Evolutionary conservation across 768 basidiomycete species (phyloP), one percentile per base, ranked within the genome.

Genomic region (Mycena galopus): DNA sequence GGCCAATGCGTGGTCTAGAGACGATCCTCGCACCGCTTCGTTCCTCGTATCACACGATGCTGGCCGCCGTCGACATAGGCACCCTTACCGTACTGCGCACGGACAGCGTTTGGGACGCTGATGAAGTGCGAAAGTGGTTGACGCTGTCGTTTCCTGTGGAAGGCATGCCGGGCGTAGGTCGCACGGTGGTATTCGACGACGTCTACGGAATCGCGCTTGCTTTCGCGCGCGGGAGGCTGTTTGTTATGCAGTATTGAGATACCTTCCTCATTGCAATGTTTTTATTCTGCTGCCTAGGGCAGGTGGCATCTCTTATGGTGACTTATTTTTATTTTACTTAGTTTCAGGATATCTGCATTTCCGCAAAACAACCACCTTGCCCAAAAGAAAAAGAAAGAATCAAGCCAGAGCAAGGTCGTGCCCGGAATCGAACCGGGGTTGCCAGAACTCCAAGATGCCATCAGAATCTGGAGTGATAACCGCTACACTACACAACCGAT

Each of bases 401-500:
- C n/a, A n/a, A n/a, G n/a, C n/a, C n/a, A n/a, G n/a, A n/a, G n/a
- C 30, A 64, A 76, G 74, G 75, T 71, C 73, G 67, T 32, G 65
- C 74, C 74, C 67, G 74, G 75, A 75, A 62, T 76, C 75, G 75
- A 76, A 76, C 75, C 74, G 67, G 74, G 74, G 72, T 76, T 65
- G 61, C 73, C 62, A 71, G 75, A 76, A 76, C 0, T 27, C 27
- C 25, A 14, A 53, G 47, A 50, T 50, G 6, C 35, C 35, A 14
- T 74, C 76, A 77, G 76, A 77, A 77, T 77, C 75, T 73, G 64
- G 44, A 51, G 75, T 69, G 73, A 72, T 76, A 74, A 77, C 77
- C 75, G 64, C 70, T 77, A 77, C 75, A 70, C 76, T 68, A 77
- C 73, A 94, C 87, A 32, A 95, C 82, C 0, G n/a, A n/a, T n/a